Percentiles rank a stretch among this genome's conserved stretches.
Conservation (phyloP, 2,329 filamentous ascomycete species). For the Ascochyta rabiei region DNA sequence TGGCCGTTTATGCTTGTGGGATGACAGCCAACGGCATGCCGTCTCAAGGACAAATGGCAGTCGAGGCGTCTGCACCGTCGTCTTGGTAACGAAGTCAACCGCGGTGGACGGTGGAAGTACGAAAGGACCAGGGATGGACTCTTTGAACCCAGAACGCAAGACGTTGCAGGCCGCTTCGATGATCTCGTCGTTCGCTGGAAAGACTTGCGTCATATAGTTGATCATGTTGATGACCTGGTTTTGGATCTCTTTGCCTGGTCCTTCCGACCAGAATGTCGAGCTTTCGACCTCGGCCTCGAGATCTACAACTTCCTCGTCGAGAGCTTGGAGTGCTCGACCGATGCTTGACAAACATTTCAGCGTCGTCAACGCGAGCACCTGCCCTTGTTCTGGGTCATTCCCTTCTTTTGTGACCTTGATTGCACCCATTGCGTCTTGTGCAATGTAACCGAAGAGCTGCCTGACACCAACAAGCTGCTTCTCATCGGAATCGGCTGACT, state of each 20-base stretch:
- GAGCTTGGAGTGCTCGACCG: conserved; percentile 73
- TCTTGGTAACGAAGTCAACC: conserved; percentile 68
- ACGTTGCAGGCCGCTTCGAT: conserved; percentile 74
- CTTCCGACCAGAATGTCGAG: conserved; percentile 57
- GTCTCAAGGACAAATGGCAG: conserved; percentile 73
- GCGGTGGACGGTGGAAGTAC: conserved; percentile 72
- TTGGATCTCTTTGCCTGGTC: conserved; percentile 58
- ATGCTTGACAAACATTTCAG: conserved; percentile 73
- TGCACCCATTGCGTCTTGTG: conserved; percentile 61
- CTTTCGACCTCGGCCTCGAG: conserved; percentile 57
- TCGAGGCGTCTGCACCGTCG: conserved; percentile 66
- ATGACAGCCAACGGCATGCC: conserved; percentile 66
- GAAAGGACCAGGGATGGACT: conserved; percentile 75
- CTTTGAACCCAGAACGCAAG: conserved; percentile 75
- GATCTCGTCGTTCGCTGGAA: conserved; percentile 68
- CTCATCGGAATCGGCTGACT: conserved; percentile 68
- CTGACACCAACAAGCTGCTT: conserved; percentile 61
- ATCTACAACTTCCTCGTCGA: conserved; percentile 70
- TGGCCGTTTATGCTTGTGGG: conserved; percentile 55
- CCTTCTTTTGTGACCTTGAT: conserved; percentile 40
- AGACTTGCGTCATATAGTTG: conserved; percentile 57
- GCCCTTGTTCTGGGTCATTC: conserved; percentile 49
- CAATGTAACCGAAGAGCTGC: conserved; percentile 66
- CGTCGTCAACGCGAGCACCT: conserved; percentile 57
- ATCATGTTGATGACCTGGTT: conserved; percentile 59